Percentiles rank a stretch among this genome's conserved stretches.
phyloP scores from a whole-genome alignment of 176 grass and related monocot species.

The Cenchrus fungigraminus region DNA sequence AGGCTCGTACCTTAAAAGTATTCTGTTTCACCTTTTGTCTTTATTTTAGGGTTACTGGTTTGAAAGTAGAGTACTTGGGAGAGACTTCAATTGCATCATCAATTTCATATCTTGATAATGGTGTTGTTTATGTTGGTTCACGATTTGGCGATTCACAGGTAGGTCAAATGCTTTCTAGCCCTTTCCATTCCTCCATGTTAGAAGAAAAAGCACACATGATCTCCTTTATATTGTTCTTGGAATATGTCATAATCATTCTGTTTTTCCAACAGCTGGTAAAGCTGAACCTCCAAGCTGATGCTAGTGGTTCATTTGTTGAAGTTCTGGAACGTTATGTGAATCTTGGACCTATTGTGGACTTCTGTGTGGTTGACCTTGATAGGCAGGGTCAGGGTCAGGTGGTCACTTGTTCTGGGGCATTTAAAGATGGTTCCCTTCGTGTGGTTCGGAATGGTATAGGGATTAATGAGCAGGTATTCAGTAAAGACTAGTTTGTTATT shows the following conservation, averaged over 20 bases:
- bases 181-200: background rate
- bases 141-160: slow-evolving; percentile 99
- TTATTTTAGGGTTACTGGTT: slow-evolving; percentile 82
- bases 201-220: background rate
- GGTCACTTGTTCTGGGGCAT: slow-evolving; percentile 93
- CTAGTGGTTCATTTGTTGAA: slow-evolving; percentile 90
- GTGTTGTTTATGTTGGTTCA: slow-evolving; percentile 96
- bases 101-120: slow-evolving; percentile 98
- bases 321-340: slow-evolving; percentile 93
- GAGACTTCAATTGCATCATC: slow-evolving; percentile 94
- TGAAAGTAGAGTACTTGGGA: slow-evolving; percentile 94
- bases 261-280: slow-evolving; percentile 80
- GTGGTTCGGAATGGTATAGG: slow-evolving; percentile 89
- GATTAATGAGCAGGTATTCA: slow-evolving; percentile 90
- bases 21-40: slow-evolving; percentile 37
- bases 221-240: slow-evolving; percentile 21
- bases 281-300: slow-evolving; percentile 91
- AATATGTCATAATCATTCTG: background rate
- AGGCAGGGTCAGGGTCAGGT: slow-evolving; percentile 96
- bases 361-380: slow-evolving; percentile 96
- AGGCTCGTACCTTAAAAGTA: slow-evolving; percentile 6
- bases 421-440: slow-evolving; percentile 93
- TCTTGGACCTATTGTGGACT: slow-evolving; percentile 93
- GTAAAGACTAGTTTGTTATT: slow-evolving; percentile 19
- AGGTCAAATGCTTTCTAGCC: slow-evolving; percentile 21